Evolutionary conservation across 1,284 basidiomycete species (phyloP), one percentile per base, ranked within the genome.

Genomic region (Ganoderma leucocontextum): DNA sequence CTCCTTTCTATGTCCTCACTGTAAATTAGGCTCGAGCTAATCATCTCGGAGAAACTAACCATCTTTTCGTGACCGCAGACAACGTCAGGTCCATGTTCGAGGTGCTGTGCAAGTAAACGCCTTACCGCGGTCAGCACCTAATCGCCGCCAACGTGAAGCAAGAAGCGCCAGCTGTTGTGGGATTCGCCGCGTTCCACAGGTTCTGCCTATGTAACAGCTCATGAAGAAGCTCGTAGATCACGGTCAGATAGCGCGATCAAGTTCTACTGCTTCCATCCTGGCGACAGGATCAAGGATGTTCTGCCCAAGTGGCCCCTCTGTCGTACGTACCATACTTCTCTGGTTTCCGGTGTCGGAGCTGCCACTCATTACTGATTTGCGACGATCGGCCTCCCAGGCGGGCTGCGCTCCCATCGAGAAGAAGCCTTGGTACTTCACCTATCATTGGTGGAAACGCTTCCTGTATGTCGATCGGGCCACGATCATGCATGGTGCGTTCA

Each of bases 11-110:
- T 19, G 8, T n/a, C 55, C 35, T 58, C 19, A 29, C 19, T 4
- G 15, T 19, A 15, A n/a, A 5, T 58, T 58, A 9, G 35, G n/a
- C 35, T 36, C 17, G 55, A 38, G 55, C 35, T 22, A 36, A 38
- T 58, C 55, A 22, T 33, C 9, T 12, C 19, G 35, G 35, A 58
- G n/a, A 22, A 10, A 7, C 19, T 38, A n/a, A 35, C 55, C 55
- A 58, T 58, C 55, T 36, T 55, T 58, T 58, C 55, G n/a, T 38
- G 55, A 58, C 55, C 55, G 33, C 55, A 58, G 55, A 12, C 35
- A 17, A 33, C 17, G 10, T 38, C 35, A 49, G 47, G 19, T 58
- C 35, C 5, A 33, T 53, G 15, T 29, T 10, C 9, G 12, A 9
- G 7, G 17, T 17, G 33, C 15, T 19, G 9, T 49, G 52, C 52